These are phyloP conservation scores for Leptomonas pyrrhocoris DNA, from an alignment of 208 protist genomes.

Conservation along the genomic window DNA sequence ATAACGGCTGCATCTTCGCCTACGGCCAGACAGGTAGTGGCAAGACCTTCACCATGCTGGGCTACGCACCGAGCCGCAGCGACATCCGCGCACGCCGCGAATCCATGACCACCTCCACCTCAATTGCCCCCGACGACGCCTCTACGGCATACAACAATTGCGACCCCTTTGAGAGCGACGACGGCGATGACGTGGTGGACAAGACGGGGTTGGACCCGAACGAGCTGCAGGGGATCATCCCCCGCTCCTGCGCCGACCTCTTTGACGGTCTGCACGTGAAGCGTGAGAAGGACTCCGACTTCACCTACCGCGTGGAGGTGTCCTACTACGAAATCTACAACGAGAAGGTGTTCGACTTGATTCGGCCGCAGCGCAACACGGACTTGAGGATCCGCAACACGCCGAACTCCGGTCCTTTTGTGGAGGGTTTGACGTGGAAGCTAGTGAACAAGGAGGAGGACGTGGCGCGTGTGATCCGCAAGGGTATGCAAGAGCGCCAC, in stretches of 20 bases:
- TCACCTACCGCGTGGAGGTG: slow-evolving; percentile 76
- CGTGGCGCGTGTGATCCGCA: slow-evolving; percentile 62
- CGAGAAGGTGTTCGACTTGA: slow-evolving; percentile 87
- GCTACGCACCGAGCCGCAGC: slow-evolving; percentile 58
- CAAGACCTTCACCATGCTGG: slow-evolving; percentile 95
- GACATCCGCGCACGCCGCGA: slow-evolving; percentile 26
- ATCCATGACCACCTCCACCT: neutral
- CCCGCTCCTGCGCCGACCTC: slow-evolving; percentile 67
- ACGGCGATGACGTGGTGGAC: slow-evolving; percentile 47
- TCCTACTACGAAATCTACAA: slow-evolving; percentile 94
- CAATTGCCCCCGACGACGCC: slow-evolving; percentile 7
- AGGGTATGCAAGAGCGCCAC: slow-evolving; percentile 81
- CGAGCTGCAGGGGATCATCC: slow-evolving; percentile 84
- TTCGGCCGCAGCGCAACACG: slow-evolving; percentile 38
- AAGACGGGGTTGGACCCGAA: slow-evolving; percentile 59
- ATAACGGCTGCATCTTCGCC: slow-evolving; percentile 90
- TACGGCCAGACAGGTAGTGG: slow-evolving; percentile 92
- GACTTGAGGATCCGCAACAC: slow-evolving; percentile 81
- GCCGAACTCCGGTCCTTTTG: slow-evolving; percentile 64
- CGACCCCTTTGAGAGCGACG: slow-evolving; percentile 30
- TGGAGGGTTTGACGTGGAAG: slow-evolving; percentile 73
- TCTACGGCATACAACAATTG: slow-evolving; percentile 3
- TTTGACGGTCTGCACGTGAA: slow-evolving; percentile 60
- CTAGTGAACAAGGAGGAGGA: slow-evolving; percentile 67
- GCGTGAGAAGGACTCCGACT: slow-evolving; percentile 59